These are phyloP conservation scores for Neonothopanus nambi DNA, from an alignment of 1,284 basidiomycete genomes.

Conservation along the genomic window DNA sequence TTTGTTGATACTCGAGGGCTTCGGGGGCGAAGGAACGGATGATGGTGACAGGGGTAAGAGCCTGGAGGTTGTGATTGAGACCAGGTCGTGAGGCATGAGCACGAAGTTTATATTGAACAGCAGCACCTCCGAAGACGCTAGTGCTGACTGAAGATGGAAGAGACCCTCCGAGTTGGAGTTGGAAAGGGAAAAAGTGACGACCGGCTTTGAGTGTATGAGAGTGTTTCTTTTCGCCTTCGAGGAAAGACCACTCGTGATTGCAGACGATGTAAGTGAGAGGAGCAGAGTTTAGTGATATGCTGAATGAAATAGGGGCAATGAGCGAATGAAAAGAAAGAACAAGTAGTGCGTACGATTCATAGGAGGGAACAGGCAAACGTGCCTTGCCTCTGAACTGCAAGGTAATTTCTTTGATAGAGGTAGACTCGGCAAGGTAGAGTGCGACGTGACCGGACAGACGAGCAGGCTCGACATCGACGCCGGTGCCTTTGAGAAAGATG, in stretches of 20 bases:
- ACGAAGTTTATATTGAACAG: slow-evolving; percentile 84
- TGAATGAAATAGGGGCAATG: slow-evolving; percentile 23
- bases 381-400: slow-evolving; percentile 85
- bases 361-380: slow-evolving; percentile 62
- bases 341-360: slow-evolving; percentile 59
- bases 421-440: slow-evolving; percentile 77
- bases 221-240: slow-evolving; percentile 76
- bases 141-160: slow-evolving; percentile 79
- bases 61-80: slow-evolving; percentile 72
- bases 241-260: slow-evolving; percentile 87
- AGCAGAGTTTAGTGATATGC: slow-evolving; percentile 45
- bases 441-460: slow-evolving; percentile 76
- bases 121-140: slow-evolving; percentile 57
- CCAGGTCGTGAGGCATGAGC: slow-evolving; percentile 78
- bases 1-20: slow-evolving; percentile 93
- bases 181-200: slow-evolving; percentile 85
- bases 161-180: slow-evolving; percentile 77
- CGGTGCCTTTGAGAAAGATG: slow-evolving; percentile 76
- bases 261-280: slow-evolving; percentile 68
- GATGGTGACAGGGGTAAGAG: slow-evolving; percentile 63
- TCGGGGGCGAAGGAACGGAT: slow-evolving; percentile 76
- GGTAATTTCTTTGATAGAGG: slow-evolving; percentile 84
- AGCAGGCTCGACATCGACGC: slow-evolving; percentile 81
- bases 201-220: slow-evolving; percentile 90
- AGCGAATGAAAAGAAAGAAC: slow-evolving; percentile 17